Evolutionary conservation across 2,329 filamentous ascomycete genomes (phyloP).

Genomic region (Stemphylium lycopersici): DNA sequence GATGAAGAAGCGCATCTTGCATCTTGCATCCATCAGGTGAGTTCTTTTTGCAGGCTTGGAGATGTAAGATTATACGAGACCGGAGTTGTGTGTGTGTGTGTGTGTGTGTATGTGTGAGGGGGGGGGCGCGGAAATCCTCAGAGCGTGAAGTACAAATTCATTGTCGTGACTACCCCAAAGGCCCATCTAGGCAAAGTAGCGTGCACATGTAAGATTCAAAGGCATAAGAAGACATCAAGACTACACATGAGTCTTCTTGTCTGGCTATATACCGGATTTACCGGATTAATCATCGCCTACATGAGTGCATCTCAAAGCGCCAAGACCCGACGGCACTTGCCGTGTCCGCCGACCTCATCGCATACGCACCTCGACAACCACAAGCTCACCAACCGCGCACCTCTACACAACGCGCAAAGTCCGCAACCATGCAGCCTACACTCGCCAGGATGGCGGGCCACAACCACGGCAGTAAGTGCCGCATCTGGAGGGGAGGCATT

Average conservation of each 20-base stretch:
- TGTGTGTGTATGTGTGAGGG: too few relatives aligned
- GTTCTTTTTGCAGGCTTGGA: not conserved
- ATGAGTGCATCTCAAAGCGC: constrained; percentile 3
- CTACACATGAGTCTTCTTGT: too few relatives aligned
- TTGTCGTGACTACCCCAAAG: not conserved
- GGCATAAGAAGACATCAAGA: not conserved
- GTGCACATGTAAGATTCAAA: not conserved
- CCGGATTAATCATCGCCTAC: too few relatives aligned
- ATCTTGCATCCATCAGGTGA: not conserved
- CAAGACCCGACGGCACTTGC: constrained; percentile 27
- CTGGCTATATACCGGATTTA: too few relatives aligned
- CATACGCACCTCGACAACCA: constrained; percentile 19
- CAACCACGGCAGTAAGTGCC: constrained; percentile 31
- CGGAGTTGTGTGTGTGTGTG: not conserved
- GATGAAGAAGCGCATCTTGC: not conserved
- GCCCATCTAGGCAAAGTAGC: not conserved
- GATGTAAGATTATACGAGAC: not conserved
- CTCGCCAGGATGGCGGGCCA: constrained; percentile 38
- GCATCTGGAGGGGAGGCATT: not conserved
- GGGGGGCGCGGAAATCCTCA: not conserved
- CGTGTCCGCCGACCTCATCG: constrained; percentile 21
- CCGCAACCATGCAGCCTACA: constrained; percentile 17
- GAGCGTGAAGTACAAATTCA: not conserved
- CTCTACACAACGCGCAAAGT: constrained; percentile 18
- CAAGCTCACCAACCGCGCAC: constrained; percentile 18